Percentiles rank a stretch among this genome's conserved stretches.
phyloP scores from a whole-genome alignment of 139 green algal species.

The Chlamydomonas eustigma region DNA sequence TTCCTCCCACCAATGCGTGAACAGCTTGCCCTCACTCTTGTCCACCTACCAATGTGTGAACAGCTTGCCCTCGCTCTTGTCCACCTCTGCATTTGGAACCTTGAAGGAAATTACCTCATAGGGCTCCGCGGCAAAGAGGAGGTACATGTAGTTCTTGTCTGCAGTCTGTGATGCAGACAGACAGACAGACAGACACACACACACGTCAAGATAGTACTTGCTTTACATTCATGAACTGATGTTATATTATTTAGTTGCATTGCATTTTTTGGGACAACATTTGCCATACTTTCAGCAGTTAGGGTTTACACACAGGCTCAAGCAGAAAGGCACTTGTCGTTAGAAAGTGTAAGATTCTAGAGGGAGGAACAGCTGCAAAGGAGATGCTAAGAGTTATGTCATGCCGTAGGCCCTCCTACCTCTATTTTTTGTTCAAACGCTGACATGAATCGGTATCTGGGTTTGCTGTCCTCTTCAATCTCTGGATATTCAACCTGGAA shows the following conservation, averaged over 20 bases:
- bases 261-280: too few relatives aligned
- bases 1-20: constrained; percentile 79
- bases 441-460: constrained; percentile 96
- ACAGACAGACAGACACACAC: too few relatives aligned
- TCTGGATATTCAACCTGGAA: constrained; percentile 95
- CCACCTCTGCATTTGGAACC: constrained; percentile 73
- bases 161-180: constrained; percentile 4
- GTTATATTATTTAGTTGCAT: too few relatives aligned
- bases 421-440: constrained; percentile 93
- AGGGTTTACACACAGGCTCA: too few relatives aligned
- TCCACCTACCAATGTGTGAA: constrained; percentile 84
- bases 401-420: constrained; percentile 15
- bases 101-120: constrained; percentile 99
- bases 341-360: too few relatives aligned
- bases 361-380: too few relatives aligned
- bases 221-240: too few relatives aligned
- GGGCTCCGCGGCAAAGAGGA: constrained; percentile 95
- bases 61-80: constrained; percentile 73
- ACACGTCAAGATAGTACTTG: too few relatives aligned
- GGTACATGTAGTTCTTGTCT: constrained; percentile 62
- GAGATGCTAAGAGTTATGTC: too few relatives aligned
- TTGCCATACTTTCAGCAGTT: too few relatives aligned
- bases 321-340: too few relatives aligned
- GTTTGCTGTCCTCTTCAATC: constrained; percentile 85
- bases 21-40: too few relatives aligned